Base-by-base conservation (phyloP, 768 basidiomycete species). In the Phaffia australis region DNA sequence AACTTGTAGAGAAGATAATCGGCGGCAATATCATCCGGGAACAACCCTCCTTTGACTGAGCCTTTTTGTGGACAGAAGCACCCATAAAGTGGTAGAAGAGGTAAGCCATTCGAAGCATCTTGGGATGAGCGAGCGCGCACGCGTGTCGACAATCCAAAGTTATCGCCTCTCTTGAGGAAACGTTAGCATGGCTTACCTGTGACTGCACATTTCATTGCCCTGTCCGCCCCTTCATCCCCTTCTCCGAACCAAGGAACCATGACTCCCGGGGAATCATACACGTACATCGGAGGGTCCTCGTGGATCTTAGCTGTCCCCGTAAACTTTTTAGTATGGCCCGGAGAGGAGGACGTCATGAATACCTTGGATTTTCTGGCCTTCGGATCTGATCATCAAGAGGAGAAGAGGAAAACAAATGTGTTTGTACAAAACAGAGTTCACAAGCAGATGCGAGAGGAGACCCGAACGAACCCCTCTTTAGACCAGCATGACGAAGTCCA, bases 211-310 rank as follows among this genome's bases (percentile, higher is more conserved):
- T 93, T 97, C 62, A 95, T 81, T 15, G 89, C 94, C 73, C 89
- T 81, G 76, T 99, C 95, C 60, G 89, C 86, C 21, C 91, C 94
- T 70, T 81, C 81, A 63, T 83, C 81, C 5, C 95, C 95, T 66
- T 80, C 83, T 0, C 95, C 95, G 35, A 98, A 81, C 78, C 87
- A 98, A 15, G 92, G 90, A 52, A 95, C 80, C 93, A 98, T 98
- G 56, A 98, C 88, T 2, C 95, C 95, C 1, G 95, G 95, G 11
- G 89, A 85, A 79, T 99, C 95, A 72, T 86, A 91, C 4, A 95
- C 88, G 78, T 98, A 98, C 15, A 95, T 86, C 9, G 71, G 69
- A 2, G 92, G 91, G 63, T 85, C 81, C 66, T 86, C 75, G 29
- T 84, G 86, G 62, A 99, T 80, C 77, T 91, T 91, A 54, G 98